phyloP scores from a whole-genome alignment of 2,329 filamentous ascomycete genomes.

The Byssoonygena ceratinophila region DNA sequence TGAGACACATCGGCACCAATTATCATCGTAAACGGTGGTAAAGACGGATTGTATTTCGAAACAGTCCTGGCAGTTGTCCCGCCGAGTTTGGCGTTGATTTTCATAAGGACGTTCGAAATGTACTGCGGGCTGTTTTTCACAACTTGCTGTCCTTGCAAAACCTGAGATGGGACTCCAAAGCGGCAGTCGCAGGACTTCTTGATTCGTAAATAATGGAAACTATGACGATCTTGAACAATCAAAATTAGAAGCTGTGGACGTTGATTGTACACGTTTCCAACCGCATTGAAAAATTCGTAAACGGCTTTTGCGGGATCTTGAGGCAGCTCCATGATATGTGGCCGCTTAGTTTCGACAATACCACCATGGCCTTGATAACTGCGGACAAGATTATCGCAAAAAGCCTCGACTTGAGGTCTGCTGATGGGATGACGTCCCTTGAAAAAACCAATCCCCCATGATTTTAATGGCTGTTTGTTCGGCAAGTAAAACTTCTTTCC shows the following conservation, averaged over 20 bases:
- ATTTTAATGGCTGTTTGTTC: constrained; percentile 53
- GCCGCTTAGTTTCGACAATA: constrained; percentile 39
- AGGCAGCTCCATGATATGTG: constrained; percentile 35
- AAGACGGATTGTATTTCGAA: constrained; percentile 32
- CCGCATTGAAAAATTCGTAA: constrained; percentile 45
- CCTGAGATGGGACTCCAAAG: constrained; percentile 73
- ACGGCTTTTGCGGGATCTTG: constrained; percentile 45
- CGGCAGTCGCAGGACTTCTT: constrained; percentile 85
- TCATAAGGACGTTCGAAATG: constrained; percentile 89
- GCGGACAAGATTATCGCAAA: constrained; percentile 51
- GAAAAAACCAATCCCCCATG: constrained; percentile 67
- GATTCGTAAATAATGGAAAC: constrained; percentile 65
- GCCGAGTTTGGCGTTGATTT: constrained; percentile 91
- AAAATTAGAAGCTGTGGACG: constrained; percentile 70
- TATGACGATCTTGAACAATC: constrained; percentile 60
- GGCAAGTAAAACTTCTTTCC: constrained; percentile 63
- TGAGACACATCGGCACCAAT: constrained; percentile 91
- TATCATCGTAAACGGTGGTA: constrained; percentile 55
- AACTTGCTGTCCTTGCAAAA: constrained; percentile 63
- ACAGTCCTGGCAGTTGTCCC: constrained; percentile 56
- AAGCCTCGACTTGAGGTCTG: constrained; percentile 39
- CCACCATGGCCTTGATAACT: constrained; percentile 55
- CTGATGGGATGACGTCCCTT: constrained; percentile 43
- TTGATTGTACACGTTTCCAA: constrained; percentile 43
- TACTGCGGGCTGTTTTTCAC: constrained; percentile 65